Evolutionary conservation across 345 rosid genomes (phyloP).

Genomic region (Salix purpurea): DNA sequence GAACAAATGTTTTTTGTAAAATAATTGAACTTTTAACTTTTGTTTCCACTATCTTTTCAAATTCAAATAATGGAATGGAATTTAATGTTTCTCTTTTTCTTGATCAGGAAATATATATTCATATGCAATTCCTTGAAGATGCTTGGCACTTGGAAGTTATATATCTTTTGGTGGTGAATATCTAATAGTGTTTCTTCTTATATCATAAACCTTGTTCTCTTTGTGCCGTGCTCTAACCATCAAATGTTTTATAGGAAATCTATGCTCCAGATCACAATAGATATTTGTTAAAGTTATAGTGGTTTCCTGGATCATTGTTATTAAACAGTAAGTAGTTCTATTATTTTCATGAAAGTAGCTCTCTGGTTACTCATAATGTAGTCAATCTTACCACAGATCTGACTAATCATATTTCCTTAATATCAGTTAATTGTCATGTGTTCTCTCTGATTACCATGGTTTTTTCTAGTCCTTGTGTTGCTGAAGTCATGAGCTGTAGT

Average conservation of each 20-base stretch:
- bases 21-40: background rate
- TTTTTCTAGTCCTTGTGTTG: slow-evolving; percentile 16
- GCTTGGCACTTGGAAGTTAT: slow-evolving; percentile 20
- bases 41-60: background rate
- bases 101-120: slow-evolving; percentile 57
- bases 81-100: background rate
- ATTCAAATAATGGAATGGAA: background rate
- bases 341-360: background rate
- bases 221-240: background rate
- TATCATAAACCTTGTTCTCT: background rate
- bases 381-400: background rate
- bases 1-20: background rate
- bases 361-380: background rate
- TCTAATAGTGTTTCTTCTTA: background rate
- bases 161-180: slow-evolving; percentile 35
- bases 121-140: slow-evolving; percentile 54
- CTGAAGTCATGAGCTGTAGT: slow-evolving; percentile 32
- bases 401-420: slow-evolving; percentile 4
- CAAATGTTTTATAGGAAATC: slow-evolving; percentile 27
- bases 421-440: slow-evolving; percentile 24
- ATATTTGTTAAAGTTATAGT: slow-evolving; percentile 17
- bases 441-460: slow-evolving; percentile 14
- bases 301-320: slow-evolving; percentile 23
- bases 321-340: slow-evolving; percentile 15
- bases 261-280: slow-evolving; percentile 19